These are phyloP conservation scores for Yarrowia deformans DNA, from an alignment of 805 yeast genomes.

Conservation along the genomic window DNA sequence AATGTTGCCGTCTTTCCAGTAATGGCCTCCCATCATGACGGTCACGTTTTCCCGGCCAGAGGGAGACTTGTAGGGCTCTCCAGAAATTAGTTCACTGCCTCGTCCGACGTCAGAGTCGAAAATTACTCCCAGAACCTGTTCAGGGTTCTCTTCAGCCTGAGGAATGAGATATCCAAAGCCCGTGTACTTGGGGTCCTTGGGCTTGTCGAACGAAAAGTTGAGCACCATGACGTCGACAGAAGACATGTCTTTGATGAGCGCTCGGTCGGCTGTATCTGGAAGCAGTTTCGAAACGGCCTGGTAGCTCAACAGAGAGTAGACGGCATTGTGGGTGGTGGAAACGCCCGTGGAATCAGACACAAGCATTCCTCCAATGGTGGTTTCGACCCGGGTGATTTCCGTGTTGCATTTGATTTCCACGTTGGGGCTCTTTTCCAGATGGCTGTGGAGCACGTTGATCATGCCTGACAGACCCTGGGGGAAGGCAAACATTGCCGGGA, in stretches of 20 bases:
- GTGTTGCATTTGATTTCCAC: slow-evolving; percentile 24
- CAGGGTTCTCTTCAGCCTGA: slow-evolving; percentile 57
- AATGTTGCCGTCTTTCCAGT: slow-evolving; percentile 51
- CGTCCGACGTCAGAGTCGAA: slow-evolving; percentile 87
- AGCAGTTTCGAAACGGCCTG: slow-evolving; percentile 40
- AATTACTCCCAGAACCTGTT: slow-evolving; percentile 79
- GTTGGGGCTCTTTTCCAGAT: slow-evolving; percentile 13
- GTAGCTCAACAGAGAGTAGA: slow-evolving; percentile 44
- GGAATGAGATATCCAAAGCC: slow-evolving; percentile 96
- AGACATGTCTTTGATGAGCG: slow-evolving; percentile 56
- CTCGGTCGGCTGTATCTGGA: slow-evolving; percentile 37
- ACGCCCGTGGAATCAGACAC: slow-evolving; percentile 1
- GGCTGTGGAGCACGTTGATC: slow-evolving; percentile 18
- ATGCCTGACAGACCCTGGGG: slow-evolving; percentile 29
- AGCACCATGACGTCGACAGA: slow-evolving; percentile 68
- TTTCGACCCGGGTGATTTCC: slow-evolving; percentile 8
- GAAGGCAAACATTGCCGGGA: slow-evolving; percentile 40
- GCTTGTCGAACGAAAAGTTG: slow-evolving; percentile 55
- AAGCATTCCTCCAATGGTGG: slow-evolving; percentile 23
- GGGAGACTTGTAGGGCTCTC: slow-evolving; percentile 22
- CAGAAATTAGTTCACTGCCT: slow-evolving; percentile 53
- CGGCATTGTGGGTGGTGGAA: slow-evolving; percentile 6
- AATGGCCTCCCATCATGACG: slow-evolving; percentile 89
- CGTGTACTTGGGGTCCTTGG: slow-evolving; percentile 52
- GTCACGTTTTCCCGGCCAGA: slow-evolving; percentile 73